Percentiles rank a stretch among this genome's conserved stretches.
Conservation (phyloP, 805 yeast genomes). For the Ogataea siamensis region DNA sequence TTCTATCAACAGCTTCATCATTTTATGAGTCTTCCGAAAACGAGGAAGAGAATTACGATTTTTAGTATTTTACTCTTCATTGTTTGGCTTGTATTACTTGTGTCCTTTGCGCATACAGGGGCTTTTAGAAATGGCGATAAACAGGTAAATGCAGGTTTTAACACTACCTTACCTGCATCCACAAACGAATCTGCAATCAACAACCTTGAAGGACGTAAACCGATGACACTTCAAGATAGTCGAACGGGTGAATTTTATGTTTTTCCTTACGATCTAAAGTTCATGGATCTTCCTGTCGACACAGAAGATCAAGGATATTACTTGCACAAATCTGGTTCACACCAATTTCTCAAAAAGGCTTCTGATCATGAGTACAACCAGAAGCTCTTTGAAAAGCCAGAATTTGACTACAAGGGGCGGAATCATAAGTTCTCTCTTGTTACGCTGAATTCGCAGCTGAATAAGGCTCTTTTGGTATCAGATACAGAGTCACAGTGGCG, state of each 20-base stretch:
- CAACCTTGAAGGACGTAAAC: conserved; percentile 11
- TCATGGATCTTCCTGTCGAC: conserved; percentile 29
- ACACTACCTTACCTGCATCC: neutral
- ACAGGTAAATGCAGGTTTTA: neutral
- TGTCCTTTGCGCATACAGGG: conserved; percentile 25
- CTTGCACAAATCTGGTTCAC: conserved; percentile 18
- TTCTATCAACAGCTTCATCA: conserved; percentile 11
- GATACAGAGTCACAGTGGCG: conserved; percentile 56
- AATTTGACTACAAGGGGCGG: conserved; percentile 42
- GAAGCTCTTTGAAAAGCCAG: conserved; percentile 31
- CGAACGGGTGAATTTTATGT: conserved; percentile 32
- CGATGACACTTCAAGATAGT: conserved; percentile 29
- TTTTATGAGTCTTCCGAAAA: conserved; percentile 21
- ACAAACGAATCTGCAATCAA: conserved; percentile 1
- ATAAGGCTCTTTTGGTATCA: conserved; percentile 55
- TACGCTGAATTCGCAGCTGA: conserved; percentile 43
- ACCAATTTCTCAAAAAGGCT: conserved; percentile 23
- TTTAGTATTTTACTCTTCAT: conserved; percentile 21
- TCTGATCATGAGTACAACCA: conserved; percentile 31
- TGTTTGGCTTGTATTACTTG: conserved; percentile 28
- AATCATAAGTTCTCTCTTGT: conserved; percentile 40
- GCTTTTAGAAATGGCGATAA: conserved; percentile 15
- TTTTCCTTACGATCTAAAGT: conserved; percentile 24
- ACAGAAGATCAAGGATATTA: conserved; percentile 47
- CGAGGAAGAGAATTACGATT: conserved; percentile 15